Conservation (phyloP, 2,329 filamentous ascomycete species). For the Podosphaera aphanis region DNA sequence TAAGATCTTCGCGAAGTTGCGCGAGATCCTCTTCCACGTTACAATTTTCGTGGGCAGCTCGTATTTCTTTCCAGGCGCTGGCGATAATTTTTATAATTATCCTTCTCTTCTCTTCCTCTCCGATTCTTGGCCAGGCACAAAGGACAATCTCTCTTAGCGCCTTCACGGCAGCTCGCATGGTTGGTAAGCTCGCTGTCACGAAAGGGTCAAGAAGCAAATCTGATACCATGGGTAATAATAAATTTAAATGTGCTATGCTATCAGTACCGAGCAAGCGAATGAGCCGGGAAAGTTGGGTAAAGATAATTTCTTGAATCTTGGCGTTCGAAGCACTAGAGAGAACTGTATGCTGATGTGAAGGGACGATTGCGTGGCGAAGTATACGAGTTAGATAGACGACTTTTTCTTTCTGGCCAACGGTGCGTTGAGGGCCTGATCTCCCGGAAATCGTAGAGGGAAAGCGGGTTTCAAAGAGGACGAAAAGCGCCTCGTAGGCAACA, state of each 20-base stretch:
- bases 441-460: constrained; percentile 1
- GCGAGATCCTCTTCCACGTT: constrained; percentile 2
- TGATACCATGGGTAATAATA: constrained; percentile 43
- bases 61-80: constrained; percentile 13
- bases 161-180: constrained; percentile 27
- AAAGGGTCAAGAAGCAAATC: constrained; percentile 47
- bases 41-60: neutral
- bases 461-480: constrained; percentile 24
- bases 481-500: constrained; percentile 41
- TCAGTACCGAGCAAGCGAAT: constrained; percentile 35
- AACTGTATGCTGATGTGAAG: constrained; percentile 26
- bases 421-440: neutral
- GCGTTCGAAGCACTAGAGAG: constrained; percentile 27
- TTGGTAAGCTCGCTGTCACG: constrained; percentile 1
- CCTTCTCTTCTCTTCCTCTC: constrained; percentile 6
- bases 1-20: constrained; percentile 8
- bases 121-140: constrained; percentile 47
- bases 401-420: constrained; percentile 1
- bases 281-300: constrained; percentile 25
- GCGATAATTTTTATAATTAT: constrained; percentile 4
- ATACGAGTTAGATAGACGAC: constrained; percentile 27
- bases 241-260: constrained; percentile 43
- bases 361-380: constrained; percentile 30
- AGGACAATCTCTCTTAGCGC: constrained; percentile 33
- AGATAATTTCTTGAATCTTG: constrained; percentile 30